Evolutionary conservation across 768 basidiomycete species (phyloP), one percentile per base, ranked within the genome.

Genomic region (Panellus pusillus): DNA sequence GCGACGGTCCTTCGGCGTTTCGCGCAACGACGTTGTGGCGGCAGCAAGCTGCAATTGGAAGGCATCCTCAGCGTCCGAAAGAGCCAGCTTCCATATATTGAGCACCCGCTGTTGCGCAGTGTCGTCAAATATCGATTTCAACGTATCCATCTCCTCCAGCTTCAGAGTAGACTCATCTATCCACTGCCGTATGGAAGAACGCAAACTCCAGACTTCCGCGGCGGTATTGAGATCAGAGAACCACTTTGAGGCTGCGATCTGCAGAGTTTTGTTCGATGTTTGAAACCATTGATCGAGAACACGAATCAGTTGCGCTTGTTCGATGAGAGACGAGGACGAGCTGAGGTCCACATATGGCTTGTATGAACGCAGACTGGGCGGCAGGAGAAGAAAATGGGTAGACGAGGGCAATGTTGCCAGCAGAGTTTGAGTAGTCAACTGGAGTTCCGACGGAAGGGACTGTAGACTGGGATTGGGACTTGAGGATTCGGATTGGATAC

Each of bases 321-420:
- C 67, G 19, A 86, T 68, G 3, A 74, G 73, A 15, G 83, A 76
- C 4, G 83, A 80, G 0, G 82, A 67, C 0, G 89, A 83, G 9
- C 76, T 72, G 6, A 86, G 70, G 62, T 93, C 87, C 55, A 96
- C 81, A 67, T 91, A 95, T 9, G 94, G 94, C 62, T 86, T 90
- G 69, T 94, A 97, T 5, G 80, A 78, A 59, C 79, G 80, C 55
- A 98, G 79, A 54, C 74, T 79, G 1, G 75, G 64, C 0, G 93
- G 92, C 0, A 98, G 79, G 49, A 91, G 78, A 14, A 85, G 79
- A 56, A 94, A 83, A 58, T 93, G 89, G 20, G 88, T 83, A 0
- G 92, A 88, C 0, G 94, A 93, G 0, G 93, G 93, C 19, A 96
- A 78, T 9, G 78, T 77, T 20, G 78, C 73, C 17, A 98, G 76